A percentile compares a stretch with the other conserved stretches of the same genome.
phyloP scores from a whole-genome alignment of 2,329 filamentous ascomycete genomes.

The Tolypocladium ophioglossoides region DNA sequence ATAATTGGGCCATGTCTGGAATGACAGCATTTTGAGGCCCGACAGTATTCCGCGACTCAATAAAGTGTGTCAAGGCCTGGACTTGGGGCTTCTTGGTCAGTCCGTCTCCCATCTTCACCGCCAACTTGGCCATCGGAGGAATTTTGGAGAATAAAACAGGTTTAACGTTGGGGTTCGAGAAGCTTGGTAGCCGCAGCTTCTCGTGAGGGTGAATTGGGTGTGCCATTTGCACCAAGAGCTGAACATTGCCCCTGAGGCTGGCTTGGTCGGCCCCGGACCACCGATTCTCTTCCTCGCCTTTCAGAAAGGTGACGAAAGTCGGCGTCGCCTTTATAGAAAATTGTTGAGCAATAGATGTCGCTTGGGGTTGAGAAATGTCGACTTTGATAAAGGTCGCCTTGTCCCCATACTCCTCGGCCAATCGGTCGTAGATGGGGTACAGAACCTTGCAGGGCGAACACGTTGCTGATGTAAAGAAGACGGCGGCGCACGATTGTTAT shows the following conservation, averaged over 20 bases:
- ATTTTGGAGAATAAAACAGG: slow-evolving; percentile 67
- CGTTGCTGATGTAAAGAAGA: slow-evolving; percentile 88
- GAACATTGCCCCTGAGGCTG: slow-evolving; percentile 59
- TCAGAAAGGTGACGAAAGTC: slow-evolving; percentile 78
- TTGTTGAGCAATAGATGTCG: slow-evolving; percentile 50
- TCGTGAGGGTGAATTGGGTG: slow-evolving; percentile 68
- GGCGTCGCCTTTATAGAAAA: slow-evolving; percentile 70
- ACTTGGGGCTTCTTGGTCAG: slow-evolving; percentile 49
- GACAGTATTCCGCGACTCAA: slow-evolving; percentile 48
- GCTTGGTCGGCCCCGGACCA: slow-evolving; percentile 70
- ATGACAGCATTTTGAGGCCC: slow-evolving; percentile 57
- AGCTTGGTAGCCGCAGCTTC: slow-evolving; percentile 56
- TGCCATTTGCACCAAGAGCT: slow-evolving; percentile 64
- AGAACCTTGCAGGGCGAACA: slow-evolving; percentile 76
- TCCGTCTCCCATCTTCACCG: slow-evolving; percentile 60
- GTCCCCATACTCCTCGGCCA: slow-evolving; percentile 61
- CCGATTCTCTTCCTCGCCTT: slow-evolving; percentile 62
- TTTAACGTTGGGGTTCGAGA: slow-evolving; percentile 52
- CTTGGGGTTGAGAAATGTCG: slow-evolving; percentile 58
- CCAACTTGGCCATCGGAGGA: slow-evolving; percentile 73
- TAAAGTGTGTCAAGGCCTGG: slow-evolving; percentile 56
- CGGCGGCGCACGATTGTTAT: slow-evolving; percentile 57
- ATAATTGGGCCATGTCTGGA: slow-evolving; percentile 59
- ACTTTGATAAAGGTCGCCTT: slow-evolving; percentile 71
- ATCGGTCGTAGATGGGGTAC: slow-evolving; percentile 71